Evolutionary conservation across 2,329 filamentous ascomycete species (phyloP), one percentile per base, ranked within the genome.

Genomic region (Orbilia ellipsospora): DNA sequence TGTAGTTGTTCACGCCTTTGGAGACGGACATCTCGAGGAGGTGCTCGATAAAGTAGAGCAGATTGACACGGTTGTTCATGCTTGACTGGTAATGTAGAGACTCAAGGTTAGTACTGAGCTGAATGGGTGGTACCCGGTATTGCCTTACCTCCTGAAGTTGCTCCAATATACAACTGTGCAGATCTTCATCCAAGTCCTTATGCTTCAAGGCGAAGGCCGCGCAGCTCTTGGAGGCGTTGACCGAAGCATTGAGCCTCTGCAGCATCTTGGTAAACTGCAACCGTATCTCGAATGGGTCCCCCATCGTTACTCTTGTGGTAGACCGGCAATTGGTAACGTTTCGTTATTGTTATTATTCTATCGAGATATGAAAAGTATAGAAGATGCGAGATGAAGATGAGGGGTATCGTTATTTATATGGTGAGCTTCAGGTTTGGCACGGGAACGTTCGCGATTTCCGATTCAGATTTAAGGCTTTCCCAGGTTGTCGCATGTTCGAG

Each of bases 1-100:
- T 89, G 81, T 97, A 99, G 77, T 92, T 90, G 63, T 87, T 84
- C 79, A 95, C 90, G 77, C 89, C 88, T 78, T 93, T 92, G 78
- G 89, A 91, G 77, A 88, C 87, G 20, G 93, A 92, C 83, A 93
- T 87, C 81, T 98, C 94, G 81, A 96, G 92, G 79, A 99, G 92
- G 79, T 94, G 91, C 81, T 98, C 94, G 81, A 99, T 91, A 83
- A 99, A 99, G 83, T 96, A 99, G 91, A 99, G 96, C 82, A 99
- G 98, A 82, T 99, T 99, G 73, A 95, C 96, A 75, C 94, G 88
- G 61, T 90, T 96, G 83, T 99, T 99, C 91, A 99, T 96, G 78
- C 92, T 94, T 79, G 92, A 96, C 88, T 94, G 16, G 31, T 50
- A 57, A 6, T 23, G 20, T 57, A 45, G 10, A 36, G 8, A 12